Base-by-base conservation (phyloP, 768 basidiomycete genomes). In the Melanogaster broomeanus region DNA sequence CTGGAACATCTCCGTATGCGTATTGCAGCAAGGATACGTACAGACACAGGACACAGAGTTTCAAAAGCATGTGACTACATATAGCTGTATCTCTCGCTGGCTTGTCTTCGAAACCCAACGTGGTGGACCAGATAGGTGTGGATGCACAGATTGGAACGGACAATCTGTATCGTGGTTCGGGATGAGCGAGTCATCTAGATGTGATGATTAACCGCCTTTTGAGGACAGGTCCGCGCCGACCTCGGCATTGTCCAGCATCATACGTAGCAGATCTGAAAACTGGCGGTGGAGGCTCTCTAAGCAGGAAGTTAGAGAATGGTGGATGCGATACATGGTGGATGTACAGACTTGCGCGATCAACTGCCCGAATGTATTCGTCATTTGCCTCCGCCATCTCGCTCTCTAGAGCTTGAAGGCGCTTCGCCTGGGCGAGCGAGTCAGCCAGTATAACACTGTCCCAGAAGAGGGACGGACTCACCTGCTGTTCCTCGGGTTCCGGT, bases 401-500 rank as follows among this genome's bases (percentile, higher is more conserved):
- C 64, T 94, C 88, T 3, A 94, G 68, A 0, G 61, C 70, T 59
- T 83, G 74, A 12, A 93, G 69, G n/a, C 92, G 77, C 55, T 74
- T 75, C 1, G 87, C 87, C 85, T 90, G 54, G 13, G n/a, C 33
- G 25, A 12, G 28, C n/a, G n/a, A 44, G 31, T 48, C 54, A 55
- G 22, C 30, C 46, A 28, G 34, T 21, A 22, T 11, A 22, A 27
- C 16, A 31, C 37, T 39, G 9, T 31, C 38, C 28, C 15, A 28
- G 42, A 38, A 48, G 42, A 9, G 25, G 7, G 30, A 4, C 16
- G 12, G 6, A 60, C 74, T 24, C 50, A 84, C 90, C 77, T 91
- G 90, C 19, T 77, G 77, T 62, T 88, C 87, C 62, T 90, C 89
- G 2, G 84, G 77, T 63, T 93, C 91, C 3, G 87, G 86, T 34